phyloP scores from a whole-genome alignment of 805 yeast species.

The Yarrowia sp. region DNA sequence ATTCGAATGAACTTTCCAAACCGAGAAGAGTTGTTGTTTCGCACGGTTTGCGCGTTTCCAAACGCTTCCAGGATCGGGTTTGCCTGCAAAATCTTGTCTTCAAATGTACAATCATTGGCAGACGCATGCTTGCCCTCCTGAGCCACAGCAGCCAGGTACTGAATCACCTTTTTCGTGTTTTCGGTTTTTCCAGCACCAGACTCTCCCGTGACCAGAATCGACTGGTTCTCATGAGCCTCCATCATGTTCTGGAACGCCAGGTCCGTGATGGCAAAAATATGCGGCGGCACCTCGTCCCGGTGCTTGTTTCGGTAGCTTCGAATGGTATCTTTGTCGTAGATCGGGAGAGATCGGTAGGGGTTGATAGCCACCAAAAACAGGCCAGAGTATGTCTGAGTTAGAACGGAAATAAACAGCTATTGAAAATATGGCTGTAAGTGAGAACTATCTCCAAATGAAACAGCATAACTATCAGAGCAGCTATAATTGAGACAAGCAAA shows the following conservation, averaged over 20 bases:
- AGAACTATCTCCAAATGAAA: too few species aligned
- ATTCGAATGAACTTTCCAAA: slow-evolving; percentile 96
- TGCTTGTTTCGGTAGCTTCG: slow-evolving; percentile 60
- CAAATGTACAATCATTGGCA: slow-evolving; percentile 59
- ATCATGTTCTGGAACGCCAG: slow-evolving; percentile 80
- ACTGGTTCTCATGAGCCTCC: slow-evolving; percentile 75
- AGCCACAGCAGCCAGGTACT: slow-evolving; percentile 83
- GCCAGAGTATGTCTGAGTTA: slow-evolving; percentile 88
- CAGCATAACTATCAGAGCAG: too few species aligned
- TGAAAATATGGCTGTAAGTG: too few species aligned
- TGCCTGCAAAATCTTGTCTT: slow-evolving; percentile 85
- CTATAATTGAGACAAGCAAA: too few species aligned
- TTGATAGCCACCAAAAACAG: slow-evolving; percentile 93
- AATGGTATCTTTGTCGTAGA: slow-evolving; percentile 68
- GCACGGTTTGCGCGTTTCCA: slow-evolving; percentile 95
- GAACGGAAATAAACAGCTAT: not conserved
- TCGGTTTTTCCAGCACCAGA: slow-evolving; percentile 99
- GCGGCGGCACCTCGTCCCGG: slow-evolving; percentile 69
- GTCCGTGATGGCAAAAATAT: slow-evolving; percentile 89
- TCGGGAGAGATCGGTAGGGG: slow-evolving; percentile 79
- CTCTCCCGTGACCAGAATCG: slow-evolving; percentile 97
- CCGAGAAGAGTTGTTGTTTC: slow-evolving; percentile 93
- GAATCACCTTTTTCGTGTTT: slow-evolving; percentile 92
- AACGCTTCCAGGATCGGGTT: slow-evolving; percentile 95
- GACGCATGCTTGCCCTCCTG: slow-evolving; percentile 45